Conservation (phyloP, 2,329 filamentous ascomycete genomes). For the Diaporthe ilicicola region DNA sequence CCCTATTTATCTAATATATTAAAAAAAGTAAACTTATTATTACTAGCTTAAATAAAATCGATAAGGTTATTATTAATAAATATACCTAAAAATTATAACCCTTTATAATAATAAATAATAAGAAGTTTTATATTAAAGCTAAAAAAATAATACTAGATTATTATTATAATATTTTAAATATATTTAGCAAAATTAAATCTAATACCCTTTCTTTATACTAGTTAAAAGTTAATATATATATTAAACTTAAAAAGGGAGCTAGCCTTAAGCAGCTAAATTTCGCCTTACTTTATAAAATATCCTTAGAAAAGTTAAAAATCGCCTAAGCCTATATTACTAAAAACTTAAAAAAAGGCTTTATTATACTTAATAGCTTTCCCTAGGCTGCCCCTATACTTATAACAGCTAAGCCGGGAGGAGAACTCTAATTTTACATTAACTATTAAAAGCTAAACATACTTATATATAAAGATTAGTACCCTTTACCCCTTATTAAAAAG, state of each 20-base stretch:
- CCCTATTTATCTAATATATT: too few relatives aligned
- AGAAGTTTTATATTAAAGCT: neutral
- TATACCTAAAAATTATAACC: neutral
- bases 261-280: neutral
- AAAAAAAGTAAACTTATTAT: too few relatives aligned
- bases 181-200: neutral
- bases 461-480: too few relatives aligned
- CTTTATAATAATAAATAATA: neutral
- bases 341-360: neutral
- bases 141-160: neutral
- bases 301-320: neutral
- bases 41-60: too few relatives aligned
- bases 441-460: conserved; percentile 6
- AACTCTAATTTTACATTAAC: neutral
- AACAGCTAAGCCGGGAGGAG: neutral
- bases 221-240: too few relatives aligned
- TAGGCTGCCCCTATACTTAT: neutral
- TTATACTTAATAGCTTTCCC: neutral
- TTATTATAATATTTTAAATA: neutral
- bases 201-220: neutral
- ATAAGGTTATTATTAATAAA: too few relatives aligned
- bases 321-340: neutral
- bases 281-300: neutral
- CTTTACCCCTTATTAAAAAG: neutral
- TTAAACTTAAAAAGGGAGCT: neutral